Percentiles rank a stretch among this genome's conserved stretches.
These are phyloP conservation scores for Candida parachauliodes DNA, from an alignment of 805 yeast genomes.

Conservation along the genomic window DNA sequence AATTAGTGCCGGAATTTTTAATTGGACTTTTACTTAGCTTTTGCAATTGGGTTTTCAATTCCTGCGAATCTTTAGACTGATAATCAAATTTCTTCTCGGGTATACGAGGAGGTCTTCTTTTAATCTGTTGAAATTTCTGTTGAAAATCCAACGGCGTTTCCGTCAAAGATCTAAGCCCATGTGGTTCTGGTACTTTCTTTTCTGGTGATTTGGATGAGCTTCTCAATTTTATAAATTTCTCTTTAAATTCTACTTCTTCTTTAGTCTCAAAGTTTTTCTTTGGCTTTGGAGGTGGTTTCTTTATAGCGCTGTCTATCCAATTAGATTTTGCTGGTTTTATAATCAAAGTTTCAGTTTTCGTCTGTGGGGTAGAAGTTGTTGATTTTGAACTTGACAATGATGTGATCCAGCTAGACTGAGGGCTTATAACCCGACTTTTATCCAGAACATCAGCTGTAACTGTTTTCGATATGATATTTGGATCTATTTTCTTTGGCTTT, in stretches of 20 bases:
- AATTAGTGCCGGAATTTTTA: neutral
- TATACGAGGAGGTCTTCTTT: conserved; percentile 12
- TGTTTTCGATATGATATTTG: neutral
- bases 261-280: conserved; percentile 11
- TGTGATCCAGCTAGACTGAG: conserved; percentile 11
- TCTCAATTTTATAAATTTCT: conserved; percentile 7
- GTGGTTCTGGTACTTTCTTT: neutral
- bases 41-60: conserved; percentile 21
- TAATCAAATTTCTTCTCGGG: conserved; percentile 21
- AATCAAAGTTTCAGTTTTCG: conserved; percentile 3
- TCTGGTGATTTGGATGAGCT: conserved; percentile 1
- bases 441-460: neutral
- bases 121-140: conserved; percentile 4
- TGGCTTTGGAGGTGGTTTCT: conserved; percentile 11
- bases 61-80: conserved; percentile 20
- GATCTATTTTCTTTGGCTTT: conserved; percentile 1
- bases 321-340: conserved; percentile 9
- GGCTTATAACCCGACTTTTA: too few species aligned
- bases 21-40: conserved; percentile 15
- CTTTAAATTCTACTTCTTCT: conserved; percentile 9
- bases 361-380: conserved; percentile 7
- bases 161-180: neutral
- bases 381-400: conserved; percentile 9
- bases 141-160: conserved; percentile 8
- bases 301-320: neutral